A percentile compares a stretch with the other conserved stretches of the same genome.
Conservation (phyloP, 2,329 filamentous ascomycete genomes). For the Fusarium siculi region DNA sequence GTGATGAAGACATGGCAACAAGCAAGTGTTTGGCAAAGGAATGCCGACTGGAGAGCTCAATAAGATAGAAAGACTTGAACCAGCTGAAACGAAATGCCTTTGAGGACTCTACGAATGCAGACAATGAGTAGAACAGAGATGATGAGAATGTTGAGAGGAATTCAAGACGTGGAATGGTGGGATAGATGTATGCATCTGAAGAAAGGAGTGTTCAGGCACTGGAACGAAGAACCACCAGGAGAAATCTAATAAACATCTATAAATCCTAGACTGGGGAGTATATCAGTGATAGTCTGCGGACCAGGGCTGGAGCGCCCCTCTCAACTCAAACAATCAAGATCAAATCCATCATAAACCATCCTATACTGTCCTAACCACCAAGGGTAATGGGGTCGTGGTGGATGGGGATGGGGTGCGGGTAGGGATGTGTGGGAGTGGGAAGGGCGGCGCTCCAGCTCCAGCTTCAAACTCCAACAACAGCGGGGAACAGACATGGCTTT, state of each 20-base stretch:
- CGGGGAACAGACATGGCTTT: slow-evolving; percentile 44
- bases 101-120: slow-evolving; percentile 45
- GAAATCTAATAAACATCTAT: slow-evolving; percentile 49
- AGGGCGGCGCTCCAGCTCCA: slow-evolving; percentile 32
- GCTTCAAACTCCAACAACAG: slow-evolving; percentile 20
- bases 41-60: slow-evolving; percentile 47
- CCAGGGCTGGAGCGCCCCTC: slow-evolving; percentile 47
- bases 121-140: slow-evolving; percentile 49
- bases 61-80: slow-evolving; percentile 44
- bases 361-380: slow-evolving; percentile 44
- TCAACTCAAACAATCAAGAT: slow-evolving; percentile 49
- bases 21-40: slow-evolving; percentile 41
- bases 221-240: slow-evolving; percentile 52
- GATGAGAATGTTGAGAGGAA: slow-evolving; percentile 58
- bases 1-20: slow-evolving; percentile 51
- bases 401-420: slow-evolving; percentile 33
- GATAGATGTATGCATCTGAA: slow-evolving; percentile 54
- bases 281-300: slow-evolving; percentile 46
- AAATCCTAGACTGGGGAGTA: slow-evolving; percentile 52
- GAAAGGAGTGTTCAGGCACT: slow-evolving; percentile 49
- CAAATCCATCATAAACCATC: slow-evolving; percentile 43
- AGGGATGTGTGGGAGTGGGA: slow-evolving; percentile 39
- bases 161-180: slow-evolving; percentile 57
- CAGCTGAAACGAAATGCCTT: slow-evolving; percentile 45
- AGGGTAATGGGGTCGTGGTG: slow-evolving; percentile 35